Conservation (phyloP, 2,329 filamentous ascomycete species). For the Gyromitra esculenta region DNA sequence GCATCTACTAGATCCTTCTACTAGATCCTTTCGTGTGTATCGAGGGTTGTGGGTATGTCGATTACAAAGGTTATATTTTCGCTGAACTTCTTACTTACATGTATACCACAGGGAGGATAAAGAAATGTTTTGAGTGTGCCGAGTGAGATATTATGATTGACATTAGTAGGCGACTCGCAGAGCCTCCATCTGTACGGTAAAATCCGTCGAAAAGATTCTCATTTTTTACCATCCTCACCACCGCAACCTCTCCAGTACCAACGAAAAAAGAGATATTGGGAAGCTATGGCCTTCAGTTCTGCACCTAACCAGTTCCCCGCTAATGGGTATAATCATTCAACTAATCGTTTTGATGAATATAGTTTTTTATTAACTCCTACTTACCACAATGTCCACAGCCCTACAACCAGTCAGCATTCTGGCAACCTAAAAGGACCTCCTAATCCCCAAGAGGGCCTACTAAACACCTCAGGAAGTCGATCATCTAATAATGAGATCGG, state of each 20-base stretch:
- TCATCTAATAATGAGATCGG: background rate
- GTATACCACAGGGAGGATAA: conserved; percentile 4
- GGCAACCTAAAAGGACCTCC: background rate
- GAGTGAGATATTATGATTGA: conserved; percentile 29
- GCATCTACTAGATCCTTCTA: background rate
- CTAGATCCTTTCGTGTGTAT: conserved; percentile 8
- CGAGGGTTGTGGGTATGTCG: background rate
- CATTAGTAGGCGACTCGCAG: background rate
- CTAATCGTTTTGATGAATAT: background rate
- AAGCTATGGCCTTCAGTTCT: background rate
- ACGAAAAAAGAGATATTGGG: background rate
- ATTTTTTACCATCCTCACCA: background rate
- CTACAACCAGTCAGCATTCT: background rate
- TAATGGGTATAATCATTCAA: background rate
- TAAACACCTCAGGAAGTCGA: conserved; percentile 1
- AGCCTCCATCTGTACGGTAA: background rate
- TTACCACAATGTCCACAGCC: background rate
- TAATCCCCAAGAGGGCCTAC: background rate
- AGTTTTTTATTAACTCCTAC: background rate
- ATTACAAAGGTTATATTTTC: conserved; percentile 24
- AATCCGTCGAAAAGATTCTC: background rate
- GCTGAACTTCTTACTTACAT: background rate
- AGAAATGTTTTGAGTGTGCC: conserved; percentile 12
- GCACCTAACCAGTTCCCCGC: background rate
- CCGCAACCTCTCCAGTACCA: background rate